phyloP scores from a whole-genome alignment of 2,329 filamentous ascomycete genomes.

The Macrophomina pseudophaseolina region DNA sequence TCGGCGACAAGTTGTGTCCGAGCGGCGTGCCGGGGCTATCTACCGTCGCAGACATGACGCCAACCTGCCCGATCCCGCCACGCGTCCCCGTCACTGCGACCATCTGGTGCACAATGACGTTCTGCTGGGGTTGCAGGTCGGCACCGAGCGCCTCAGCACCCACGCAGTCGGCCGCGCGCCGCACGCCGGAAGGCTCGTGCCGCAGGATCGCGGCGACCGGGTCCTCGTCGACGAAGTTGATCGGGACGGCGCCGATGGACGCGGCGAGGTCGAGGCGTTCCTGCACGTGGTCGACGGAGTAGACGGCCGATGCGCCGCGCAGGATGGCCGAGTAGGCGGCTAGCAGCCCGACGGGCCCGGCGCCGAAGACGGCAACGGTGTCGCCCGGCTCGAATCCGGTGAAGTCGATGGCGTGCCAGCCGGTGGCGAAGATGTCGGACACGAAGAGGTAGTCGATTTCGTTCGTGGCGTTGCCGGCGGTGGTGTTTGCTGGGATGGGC shows the following conservation, averaged over 20 bases:
- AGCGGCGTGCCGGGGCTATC: conserved; percentile 12
- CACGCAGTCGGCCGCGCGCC: conserved; percentile 27
- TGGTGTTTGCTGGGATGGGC: conserved; percentile 15
- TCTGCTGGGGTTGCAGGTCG: conserved; percentile 31
- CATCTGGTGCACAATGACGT: conserved; percentile 35
- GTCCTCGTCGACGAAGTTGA: conserved; percentile 29
- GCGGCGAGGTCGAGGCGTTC: conserved; percentile 28
- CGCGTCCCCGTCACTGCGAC: conserved; percentile 35
- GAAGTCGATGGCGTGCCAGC: conserved; percentile 45
- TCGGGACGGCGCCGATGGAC: conserved; percentile 29
- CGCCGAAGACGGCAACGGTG: conserved; percentile 30
- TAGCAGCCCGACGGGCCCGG: conserved; percentile 30
- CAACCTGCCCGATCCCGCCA: conserved; percentile 39
- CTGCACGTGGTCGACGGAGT: conserved; percentile 30
- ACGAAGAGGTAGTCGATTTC: conserved; percentile 35
- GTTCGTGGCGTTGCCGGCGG: conserved; percentile 4
- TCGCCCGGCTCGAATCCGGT: conserved; percentile 47
- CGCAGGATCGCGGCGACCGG: conserved; percentile 29
- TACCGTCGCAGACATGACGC: conserved; percentile 30
- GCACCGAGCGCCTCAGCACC: conserved; percentile 30
- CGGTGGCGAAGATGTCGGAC: conserved; percentile 48
- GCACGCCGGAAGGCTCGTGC: conserved; percentile 29
- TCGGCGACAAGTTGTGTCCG: background rate
- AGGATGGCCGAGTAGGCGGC: conserved; percentile 29
- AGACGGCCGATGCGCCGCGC: conserved; percentile 30